Conservation (phyloP, 2,329 filamentous ascomycete species). For the Phyllosticta capitalensis region DNA sequence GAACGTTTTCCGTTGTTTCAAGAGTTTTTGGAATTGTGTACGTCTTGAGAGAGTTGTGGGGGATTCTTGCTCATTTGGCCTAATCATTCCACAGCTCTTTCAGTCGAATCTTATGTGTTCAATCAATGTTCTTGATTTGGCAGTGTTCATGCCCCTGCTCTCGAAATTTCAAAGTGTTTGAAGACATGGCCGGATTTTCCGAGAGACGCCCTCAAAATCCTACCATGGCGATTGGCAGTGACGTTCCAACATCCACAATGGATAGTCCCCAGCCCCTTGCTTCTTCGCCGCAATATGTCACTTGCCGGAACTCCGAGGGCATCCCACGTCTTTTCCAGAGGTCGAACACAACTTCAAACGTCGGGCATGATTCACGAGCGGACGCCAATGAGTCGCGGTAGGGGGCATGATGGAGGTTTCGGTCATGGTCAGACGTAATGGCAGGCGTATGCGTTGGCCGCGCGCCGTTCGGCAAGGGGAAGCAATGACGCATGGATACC, state of each 20-base stretch:
- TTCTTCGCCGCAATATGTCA: not conserved
- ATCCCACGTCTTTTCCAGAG: not conserved
- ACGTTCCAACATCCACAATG: not conserved
- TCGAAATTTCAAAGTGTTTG: too few species aligned
- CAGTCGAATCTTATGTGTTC: too few species aligned
- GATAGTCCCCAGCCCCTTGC: not conserved
- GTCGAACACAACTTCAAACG: not conserved
- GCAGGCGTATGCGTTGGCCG: not conserved
- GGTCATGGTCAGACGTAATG: not conserved
- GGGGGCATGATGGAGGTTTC: not conserved
- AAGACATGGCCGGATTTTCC: too few species aligned
- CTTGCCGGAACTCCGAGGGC: not conserved
- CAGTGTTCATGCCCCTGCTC: too few species aligned
- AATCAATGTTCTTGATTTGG: too few species aligned
- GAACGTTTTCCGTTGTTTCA: not conserved
- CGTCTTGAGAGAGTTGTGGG: not conserved
- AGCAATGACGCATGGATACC: not conserved
- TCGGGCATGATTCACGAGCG: not conserved
- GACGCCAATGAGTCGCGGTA: not conserved
- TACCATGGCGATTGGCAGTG: not conserved
- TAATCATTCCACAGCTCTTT: not conserved
- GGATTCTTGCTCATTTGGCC: not conserved
- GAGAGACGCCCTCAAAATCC: too few species aligned
- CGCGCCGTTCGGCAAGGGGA: not conserved
- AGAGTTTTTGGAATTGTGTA: not conserved